These are phyloP conservation scores for Magnusiomyces suaveolens DNA, from an alignment of 1,139 yeast species.

Conservation along the genomic window DNA sequence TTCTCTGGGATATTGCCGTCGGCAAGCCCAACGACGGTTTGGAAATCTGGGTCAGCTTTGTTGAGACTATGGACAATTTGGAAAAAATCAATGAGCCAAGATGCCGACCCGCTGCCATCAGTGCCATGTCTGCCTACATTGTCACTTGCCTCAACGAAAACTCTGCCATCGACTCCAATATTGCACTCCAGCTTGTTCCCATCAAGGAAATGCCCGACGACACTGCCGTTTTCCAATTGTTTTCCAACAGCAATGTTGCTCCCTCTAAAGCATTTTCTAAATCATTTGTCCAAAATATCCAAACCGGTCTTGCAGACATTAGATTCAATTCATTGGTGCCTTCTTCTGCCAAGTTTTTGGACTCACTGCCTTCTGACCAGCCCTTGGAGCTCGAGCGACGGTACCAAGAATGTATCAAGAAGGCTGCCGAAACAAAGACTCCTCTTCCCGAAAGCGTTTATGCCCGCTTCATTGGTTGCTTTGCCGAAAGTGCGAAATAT, in stretches of 20 bases:
- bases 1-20: slow-evolving; percentile 20
- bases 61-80: slow-evolving; percentile 25
- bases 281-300: slow-evolving; percentile 5
- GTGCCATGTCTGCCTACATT: slow-evolving; percentile 27
- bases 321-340: slow-evolving; percentile 20
- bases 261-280: not conserved
- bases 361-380: slow-evolving; percentile 21
- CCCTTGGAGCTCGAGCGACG: slow-evolving; percentile 21
- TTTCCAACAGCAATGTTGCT: slow-evolving; percentile 10
- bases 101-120: slow-evolving; percentile 25
- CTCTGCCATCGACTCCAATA: slow-evolving; percentile 19
- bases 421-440: slow-evolving; percentile 14
- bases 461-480: slow-evolving; percentile 32
- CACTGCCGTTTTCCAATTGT: slow-evolving; percentile 16
- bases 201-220: slow-evolving; percentile 24
- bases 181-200: slow-evolving; percentile 29
- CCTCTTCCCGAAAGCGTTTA: slow-evolving; percentile 27
- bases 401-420: slow-evolving; percentile 21
- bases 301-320: slow-evolving; percentile 7
- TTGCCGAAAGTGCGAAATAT: slow-evolving; percentile 27
- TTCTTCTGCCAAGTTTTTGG: slow-evolving; percentile 19
- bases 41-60: slow-evolving; percentile 30
- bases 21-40: slow-evolving; percentile 27
- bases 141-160: slow-evolving; percentile 19
- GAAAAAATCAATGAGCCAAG: slow-evolving; percentile 20